phyloP scores from a whole-genome alignment of 331 rosid species.

The Cydonia oblonga region DNA sequence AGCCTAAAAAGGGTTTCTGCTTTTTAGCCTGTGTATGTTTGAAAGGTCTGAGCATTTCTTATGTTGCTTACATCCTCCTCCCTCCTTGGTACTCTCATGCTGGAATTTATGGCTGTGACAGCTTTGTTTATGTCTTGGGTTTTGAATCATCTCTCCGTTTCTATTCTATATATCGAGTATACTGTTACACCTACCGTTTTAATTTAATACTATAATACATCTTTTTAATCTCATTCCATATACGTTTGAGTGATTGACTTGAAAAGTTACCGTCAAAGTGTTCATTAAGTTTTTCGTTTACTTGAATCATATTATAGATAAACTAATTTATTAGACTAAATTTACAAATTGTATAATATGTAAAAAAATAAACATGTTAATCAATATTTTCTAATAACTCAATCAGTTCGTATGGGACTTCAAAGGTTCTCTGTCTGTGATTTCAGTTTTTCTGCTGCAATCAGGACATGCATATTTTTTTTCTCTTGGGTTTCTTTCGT shows the following conservation, averaged over 20 bases:
- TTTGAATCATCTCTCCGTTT: conserved; percentile 25
- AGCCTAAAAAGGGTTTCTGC: conserved; percentile 30
- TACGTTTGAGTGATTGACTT: too few species aligned
- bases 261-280: conserved; percentile 16
- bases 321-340: too few species aligned
- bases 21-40: conserved; percentile 24
- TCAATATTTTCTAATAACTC: too few species aligned
- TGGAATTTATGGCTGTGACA: conserved; percentile 69
- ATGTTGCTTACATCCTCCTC: background rate
- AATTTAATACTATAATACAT: too few species aligned
- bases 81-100: conserved; percentile 55
- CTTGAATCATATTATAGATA: too few species aligned
- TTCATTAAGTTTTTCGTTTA: background rate
- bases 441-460: conserved; percentile 19
- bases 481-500: conserved; percentile 5
- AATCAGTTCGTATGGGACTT: background rate
- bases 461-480: conserved; percentile 20
- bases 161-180: too few species aligned
- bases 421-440: background rate
- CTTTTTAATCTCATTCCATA: too few species aligned
- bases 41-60: conserved; percentile 26
- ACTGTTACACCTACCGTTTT: too few species aligned
- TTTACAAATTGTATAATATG: too few species aligned
- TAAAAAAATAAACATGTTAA: too few species aligned
- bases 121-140: conserved; percentile 39